phyloP scores from a whole-genome alignment of 2,329 filamentous ascomycete genomes.

The Zymoseptoria pseudotritici region DNA sequence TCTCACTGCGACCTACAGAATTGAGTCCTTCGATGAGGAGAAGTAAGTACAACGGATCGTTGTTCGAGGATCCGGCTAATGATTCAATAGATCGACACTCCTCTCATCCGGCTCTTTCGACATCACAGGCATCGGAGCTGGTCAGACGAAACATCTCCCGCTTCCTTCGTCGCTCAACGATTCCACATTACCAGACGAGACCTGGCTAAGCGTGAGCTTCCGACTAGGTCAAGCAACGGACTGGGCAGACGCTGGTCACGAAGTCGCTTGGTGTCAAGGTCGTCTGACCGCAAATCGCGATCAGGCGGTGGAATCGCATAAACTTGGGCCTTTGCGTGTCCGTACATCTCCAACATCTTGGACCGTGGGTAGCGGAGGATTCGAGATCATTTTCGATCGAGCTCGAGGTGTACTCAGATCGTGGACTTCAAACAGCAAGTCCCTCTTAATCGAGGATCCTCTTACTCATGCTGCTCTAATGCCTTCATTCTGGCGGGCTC shows the following conservation, averaged over 20 bases:
- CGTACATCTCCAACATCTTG: constrained; percentile 5
- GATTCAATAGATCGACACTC: background rate
- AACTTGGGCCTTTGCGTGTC: constrained; percentile 1
- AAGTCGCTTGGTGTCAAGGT: constrained; percentile 18
- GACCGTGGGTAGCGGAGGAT: constrained; percentile 2
- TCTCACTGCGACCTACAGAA: constrained; percentile 6
- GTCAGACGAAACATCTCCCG: background rate
- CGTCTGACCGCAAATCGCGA: constrained; percentile 2
- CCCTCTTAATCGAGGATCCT: constrained; percentile 26
- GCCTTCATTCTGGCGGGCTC: constrained; percentile 53
- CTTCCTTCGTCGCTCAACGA: background rate
- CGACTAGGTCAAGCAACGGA: constrained; percentile 35
- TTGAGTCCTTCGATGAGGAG: constrained; percentile 1
- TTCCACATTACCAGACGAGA: constrained; percentile 29
- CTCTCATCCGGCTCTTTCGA: constrained; percentile 2
- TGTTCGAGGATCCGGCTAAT: background rate
- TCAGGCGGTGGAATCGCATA: background rate
- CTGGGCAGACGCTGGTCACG: constrained; percentile 35
- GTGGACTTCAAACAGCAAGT: constrained; percentile 34
- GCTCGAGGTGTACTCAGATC: constrained; percentile 6
- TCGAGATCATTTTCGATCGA: constrained; percentile 6
- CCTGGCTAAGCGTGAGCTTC: constrained; percentile 43
- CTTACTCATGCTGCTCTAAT: constrained; percentile 25
- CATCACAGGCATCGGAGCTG: constrained; percentile 1
- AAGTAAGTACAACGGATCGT: background rate